Conservation (phyloP, 768 basidiomycete species). For the Pleurotus djamor region DNA sequence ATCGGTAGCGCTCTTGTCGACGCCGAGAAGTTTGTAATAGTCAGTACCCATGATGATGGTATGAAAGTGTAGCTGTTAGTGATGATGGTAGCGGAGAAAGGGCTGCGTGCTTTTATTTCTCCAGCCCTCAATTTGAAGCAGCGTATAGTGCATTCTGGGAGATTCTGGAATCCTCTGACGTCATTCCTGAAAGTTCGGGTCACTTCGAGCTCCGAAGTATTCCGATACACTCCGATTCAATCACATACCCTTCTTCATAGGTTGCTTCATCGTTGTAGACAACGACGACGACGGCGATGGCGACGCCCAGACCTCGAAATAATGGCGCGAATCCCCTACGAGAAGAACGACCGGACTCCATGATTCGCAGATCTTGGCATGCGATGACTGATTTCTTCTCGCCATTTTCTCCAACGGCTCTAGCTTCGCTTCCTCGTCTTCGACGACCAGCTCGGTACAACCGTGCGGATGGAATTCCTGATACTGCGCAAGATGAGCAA, state of each 20-base stretch:
- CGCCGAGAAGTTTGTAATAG: constrained; percentile 85
- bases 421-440: constrained; percentile 41
- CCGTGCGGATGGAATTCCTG: constrained; percentile 74
- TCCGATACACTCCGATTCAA: neutral
- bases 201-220: neutral
- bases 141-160: constrained; percentile 28
- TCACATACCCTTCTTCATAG: neutral
- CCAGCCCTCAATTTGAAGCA: no score
- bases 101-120: constrained; percentile 15
- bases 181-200: neutral
- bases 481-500: constrained; percentile 43
- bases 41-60: constrained; percentile 66
- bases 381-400: constrained; percentile 53
- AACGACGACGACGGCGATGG: neutral
- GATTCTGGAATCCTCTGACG: constrained; percentile 27
- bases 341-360: constrained; percentile 22
- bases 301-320: constrained; percentile 1
- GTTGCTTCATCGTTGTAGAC: neutral
- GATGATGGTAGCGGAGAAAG: constrained; percentile 7
- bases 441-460: constrained; percentile 51
- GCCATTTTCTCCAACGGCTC: constrained; percentile 71
- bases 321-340: neutral
- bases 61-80: neutral
- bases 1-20: constrained; percentile 70
- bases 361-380: constrained; percentile 62